Evolutionary conservation across 495 filamentous ascomycete genomes (phyloP).

Genomic region (Xylaria curta): DNA sequence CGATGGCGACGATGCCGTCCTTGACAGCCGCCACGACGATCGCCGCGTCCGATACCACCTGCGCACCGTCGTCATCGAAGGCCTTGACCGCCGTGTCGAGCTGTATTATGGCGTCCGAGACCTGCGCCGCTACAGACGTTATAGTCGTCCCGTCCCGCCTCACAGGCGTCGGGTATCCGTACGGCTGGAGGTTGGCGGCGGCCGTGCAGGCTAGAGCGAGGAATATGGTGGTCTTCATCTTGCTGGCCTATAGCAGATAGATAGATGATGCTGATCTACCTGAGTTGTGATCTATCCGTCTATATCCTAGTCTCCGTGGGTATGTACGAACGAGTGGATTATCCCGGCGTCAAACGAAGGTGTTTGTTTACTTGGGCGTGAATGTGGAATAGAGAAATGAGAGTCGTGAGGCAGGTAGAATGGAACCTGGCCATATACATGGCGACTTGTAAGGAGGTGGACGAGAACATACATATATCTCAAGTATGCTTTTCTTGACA

Average conservation of each 20-base stretch:
- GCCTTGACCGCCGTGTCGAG: not conserved
- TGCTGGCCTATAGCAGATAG: not conserved
- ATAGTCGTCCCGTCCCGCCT: not conserved
- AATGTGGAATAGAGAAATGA: not conserved
- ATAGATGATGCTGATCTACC: constrained; percentile 4
- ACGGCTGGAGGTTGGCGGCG: not conserved
- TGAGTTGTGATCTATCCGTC: constrained; percentile 4
- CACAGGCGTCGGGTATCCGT: not conserved
- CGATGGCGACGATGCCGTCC: not conserved
- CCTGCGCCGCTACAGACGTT: constrained; percentile 2
- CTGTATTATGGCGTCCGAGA: not conserved
- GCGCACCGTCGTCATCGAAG: not conserved
- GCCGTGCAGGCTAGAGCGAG: not conserved
- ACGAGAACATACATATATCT: not conserved
- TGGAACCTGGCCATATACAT: not conserved
- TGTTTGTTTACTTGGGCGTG: not conserved
- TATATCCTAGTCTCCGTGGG: not conserved
- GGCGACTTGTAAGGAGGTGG: not conserved
- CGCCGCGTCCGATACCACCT: not conserved
- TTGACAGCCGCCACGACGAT: not conserved
- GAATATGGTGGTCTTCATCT: not conserved
- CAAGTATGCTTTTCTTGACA: not conserved
- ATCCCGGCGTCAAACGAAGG: not conserved
- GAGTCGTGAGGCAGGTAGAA: constrained; percentile 1
- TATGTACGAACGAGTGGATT: constrained; percentile 2